phyloP scores from a whole-genome alignment of 352 stramenopile genomes.

The Phytophthora pistaciae region DNA sequence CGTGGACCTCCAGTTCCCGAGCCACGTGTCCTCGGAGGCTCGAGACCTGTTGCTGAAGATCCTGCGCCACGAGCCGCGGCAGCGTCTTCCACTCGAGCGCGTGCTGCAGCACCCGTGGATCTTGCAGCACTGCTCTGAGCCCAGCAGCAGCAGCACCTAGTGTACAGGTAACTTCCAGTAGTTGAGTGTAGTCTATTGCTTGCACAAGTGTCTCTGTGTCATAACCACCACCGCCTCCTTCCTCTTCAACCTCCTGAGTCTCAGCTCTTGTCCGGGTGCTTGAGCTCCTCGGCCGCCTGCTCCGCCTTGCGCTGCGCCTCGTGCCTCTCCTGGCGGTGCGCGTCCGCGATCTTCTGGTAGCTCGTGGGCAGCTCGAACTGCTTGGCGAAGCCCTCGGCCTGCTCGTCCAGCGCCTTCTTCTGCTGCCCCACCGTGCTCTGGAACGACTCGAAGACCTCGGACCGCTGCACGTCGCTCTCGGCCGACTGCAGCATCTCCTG shows the following conservation, averaged over 20 bases:
- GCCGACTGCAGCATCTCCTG: slow-evolving; percentile 69
- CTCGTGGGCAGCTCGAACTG: slow-evolving; percentile 79
- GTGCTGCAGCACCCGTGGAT: slow-evolving; percentile 98
- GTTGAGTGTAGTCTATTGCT: slow-evolving; percentile 43
- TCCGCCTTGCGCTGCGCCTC: slow-evolving; percentile 18
- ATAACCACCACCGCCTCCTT: slow-evolving; percentile 5
- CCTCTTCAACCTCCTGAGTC: slow-evolving; percentile 2
- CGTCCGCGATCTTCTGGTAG: slow-evolving; percentile 76
- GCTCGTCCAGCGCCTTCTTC: slow-evolving; percentile 73
- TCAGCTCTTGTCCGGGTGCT: slow-evolving; percentile 20
- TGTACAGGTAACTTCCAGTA: slow-evolving; percentile 36
- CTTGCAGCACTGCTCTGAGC: slow-evolving; percentile 62
- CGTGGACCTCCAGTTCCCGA: slow-evolving; percentile 97
- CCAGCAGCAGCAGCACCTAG: slow-evolving; percentile 11
- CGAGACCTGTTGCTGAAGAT: slow-evolving; percentile 95
- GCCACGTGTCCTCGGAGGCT: slow-evolving; percentile 91
- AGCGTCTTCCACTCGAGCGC: slow-evolving; percentile 93
- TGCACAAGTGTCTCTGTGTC: slow-evolving; percentile 34
- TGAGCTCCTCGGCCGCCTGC: slow-evolving; percentile 10
- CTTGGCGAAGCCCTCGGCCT: slow-evolving; percentile 75
- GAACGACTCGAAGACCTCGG: slow-evolving; percentile 70
- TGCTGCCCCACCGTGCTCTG: slow-evolving; percentile 53
- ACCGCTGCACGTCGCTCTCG: slow-evolving; percentile 58
- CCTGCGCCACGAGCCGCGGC: slow-evolving; percentile 95
- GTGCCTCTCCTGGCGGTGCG: slow-evolving; percentile 43